These are phyloP conservation scores for Picea mariana DNA, from an alignment of 83 land plant species.

Conservation along the genomic window DNA sequence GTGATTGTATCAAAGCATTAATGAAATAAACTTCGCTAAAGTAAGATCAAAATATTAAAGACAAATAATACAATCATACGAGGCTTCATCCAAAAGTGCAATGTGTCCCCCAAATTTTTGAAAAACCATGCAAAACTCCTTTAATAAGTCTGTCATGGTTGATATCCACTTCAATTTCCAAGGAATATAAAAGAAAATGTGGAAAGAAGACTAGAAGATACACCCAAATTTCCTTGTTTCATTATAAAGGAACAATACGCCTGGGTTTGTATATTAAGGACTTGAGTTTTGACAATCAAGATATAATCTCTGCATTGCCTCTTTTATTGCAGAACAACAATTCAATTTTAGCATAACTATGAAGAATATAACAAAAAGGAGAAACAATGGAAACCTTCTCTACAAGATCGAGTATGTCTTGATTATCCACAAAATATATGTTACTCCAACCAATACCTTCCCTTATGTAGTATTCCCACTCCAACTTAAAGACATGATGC, in stretches of 20 bases:
- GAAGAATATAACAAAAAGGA: neutral
- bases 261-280: neutral
- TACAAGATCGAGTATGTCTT: conserved; percentile 91
- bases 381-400: conserved; percentile 60
- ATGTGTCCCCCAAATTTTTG: conserved; percentile 95
- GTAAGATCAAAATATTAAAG: neutral
- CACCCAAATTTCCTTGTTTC: neutral
- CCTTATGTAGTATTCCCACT: conserved; percentile 86
- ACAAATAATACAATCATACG: conserved; percentile 41
- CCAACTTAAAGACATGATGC: conserved; percentile 97
- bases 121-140: neutral
- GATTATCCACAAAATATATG: conserved; percentile 94
- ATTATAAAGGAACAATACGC: neutral
- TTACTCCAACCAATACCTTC: conserved; percentile 97
- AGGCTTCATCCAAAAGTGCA: conserved; percentile 96
- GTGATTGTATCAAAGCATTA: neutral
- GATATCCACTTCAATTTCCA: neutral
- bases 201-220: neutral
- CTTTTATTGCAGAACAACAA: neutral
- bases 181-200: neutral
- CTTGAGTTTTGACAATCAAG: neutral
- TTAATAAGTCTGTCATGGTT: too few species aligned
- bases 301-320: neutral
- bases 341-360: neutral
- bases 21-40: neutral